Percentiles rank a stretch among this genome's conserved stretches.
These are phyloP conservation scores for Calocybe cyanea DNA, from an alignment of 768 basidiomycete species.

Conservation along the genomic window DNA sequence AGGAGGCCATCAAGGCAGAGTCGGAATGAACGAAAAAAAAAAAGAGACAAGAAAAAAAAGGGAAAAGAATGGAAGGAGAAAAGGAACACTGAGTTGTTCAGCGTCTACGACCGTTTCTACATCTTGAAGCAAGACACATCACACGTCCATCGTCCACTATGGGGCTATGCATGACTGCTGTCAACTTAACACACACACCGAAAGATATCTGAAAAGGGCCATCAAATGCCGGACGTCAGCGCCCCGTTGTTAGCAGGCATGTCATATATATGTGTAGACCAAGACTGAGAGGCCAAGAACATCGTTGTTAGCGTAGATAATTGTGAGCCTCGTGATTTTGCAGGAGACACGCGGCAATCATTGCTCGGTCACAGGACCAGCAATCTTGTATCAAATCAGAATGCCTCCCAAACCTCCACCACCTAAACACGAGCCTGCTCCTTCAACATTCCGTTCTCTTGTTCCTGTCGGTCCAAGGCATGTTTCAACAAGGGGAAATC, in stretches of 20 bases:
- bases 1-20: constrained; percentile 45
- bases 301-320: too few relatives aligned
- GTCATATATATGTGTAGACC: constrained; percentile 4
- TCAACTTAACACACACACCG: too few relatives aligned
- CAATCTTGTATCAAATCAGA: too few relatives aligned
- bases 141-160: constrained; percentile 1
- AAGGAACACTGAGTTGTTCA: not conserved
- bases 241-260: not conserved
- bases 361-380: too few relatives aligned
- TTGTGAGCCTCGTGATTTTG: too few relatives aligned
- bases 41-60: constrained; percentile 18
- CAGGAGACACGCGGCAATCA: too few relatives aligned
- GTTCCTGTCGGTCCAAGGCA: constrained; percentile 54
- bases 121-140: constrained; percentile 2
- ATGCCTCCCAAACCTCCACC: constrained; percentile 15
- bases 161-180: too few relatives aligned
- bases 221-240: too few relatives aligned
- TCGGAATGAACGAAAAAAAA: constrained; percentile 17
- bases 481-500: constrained; percentile 30
- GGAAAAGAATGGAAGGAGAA: constrained; percentile 5
- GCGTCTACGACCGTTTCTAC: constrained; percentile 1
- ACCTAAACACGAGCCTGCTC: constrained; percentile 17
- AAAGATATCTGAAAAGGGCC: not conserved
- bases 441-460: constrained; percentile 37
- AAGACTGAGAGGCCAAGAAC: constrained; percentile 2